Base-by-base conservation (phyloP, 2,329 filamentous ascomycete genomes). In the Decorospora gaudefroyi region DNA sequence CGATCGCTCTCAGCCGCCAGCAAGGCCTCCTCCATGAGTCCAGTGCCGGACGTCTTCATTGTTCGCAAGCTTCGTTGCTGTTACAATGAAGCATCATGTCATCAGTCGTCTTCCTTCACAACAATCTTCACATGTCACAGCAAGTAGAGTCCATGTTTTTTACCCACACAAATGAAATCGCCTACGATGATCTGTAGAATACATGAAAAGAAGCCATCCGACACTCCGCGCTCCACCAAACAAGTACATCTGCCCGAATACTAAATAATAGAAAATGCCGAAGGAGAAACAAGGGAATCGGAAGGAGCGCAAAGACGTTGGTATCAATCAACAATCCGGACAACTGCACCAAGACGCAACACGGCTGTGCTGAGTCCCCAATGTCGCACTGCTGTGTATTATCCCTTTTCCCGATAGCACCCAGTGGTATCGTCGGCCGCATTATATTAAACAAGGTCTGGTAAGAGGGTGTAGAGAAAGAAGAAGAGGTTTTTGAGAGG, bases 261-360 rank as follows among this genome's bases (percentile, higher is more conserved):
- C 64, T 68, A 69, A 67, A 67, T 58, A 68, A 64, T 65, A 64
- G 62, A 60, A 60, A 64, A 60, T 53, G 52, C 57, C 47, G 52
- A 65, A 64, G 34, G 52, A 57, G 53, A 61, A 53, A 51, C 53
- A 64, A 62, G 59, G 55, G 56, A 63, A 65, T 42, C 52, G 45
- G 56, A 68, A 69, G 62, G 67, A 69, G 65, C 60, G 69, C 69
- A 70, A 69, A 69, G 67, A 68, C 69, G 67, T 68, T 70, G 69
- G 69, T 71, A 71, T 71, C 69, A 69, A 70, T 69, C 68, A 70
- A 68, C 68, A 64, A 66, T 63, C 65, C 62, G 67, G 61, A 67
- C 65, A 68, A 68, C 57, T 60, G 59, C 59, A 67, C 65, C 55
- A 59, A 56, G 51, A 67, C 46, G 64, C 54, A 51, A 64, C 57